Evolutionary conservation across 148 eudicot genomes (phyloP), one percentile per base, ranked within the genome.

Genomic region (Amaranthus palmeri): DNA sequence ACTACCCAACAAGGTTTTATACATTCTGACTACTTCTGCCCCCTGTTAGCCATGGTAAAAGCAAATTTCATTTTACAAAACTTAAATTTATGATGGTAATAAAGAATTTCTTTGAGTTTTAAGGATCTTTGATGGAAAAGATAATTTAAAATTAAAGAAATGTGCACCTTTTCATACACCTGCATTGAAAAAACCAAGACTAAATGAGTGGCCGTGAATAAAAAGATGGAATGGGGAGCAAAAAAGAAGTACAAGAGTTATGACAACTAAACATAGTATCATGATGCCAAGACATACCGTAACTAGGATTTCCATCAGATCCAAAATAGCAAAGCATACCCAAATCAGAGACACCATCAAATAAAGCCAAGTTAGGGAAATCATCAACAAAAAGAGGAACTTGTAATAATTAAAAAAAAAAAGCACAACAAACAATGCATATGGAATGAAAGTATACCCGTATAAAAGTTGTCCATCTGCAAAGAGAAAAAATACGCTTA

Each of bases 1-100:
- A 75, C 78, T 81, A 42, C 97, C 96, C 67, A 96, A 77, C 79
- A 96, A 78, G 65, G 99, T 96, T 81, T 96, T 96, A 86, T 96
- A 96, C 99, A 96, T 96, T 83, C 99, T 86, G 75, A 96, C 99
- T 72, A 92, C 99, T 88, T 96, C 99, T 63, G 99, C 99, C 75
- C 99, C 99, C 90, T 93, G 81, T 71, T 65, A 68, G 61, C 68
- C 10, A 68, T 18, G 14, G 68, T 59, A 3, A 68, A 18, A 72
- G 61, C 57, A 41, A 53, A 17, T 36, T 51, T 67, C 49, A 67
- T 11, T 67, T 41, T 15, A 59, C 43, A 68, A 69, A 69, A 64
- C 54, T 41, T 54, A 25, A 6, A 45, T 15, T 53, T n/a, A 77
- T 6, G 40, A 41, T 4, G 36, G 40, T 54, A 49, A 53, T 8